A percentile compares a stretch with the other conserved stretches of the same genome.
These are phyloP conservation scores for Solanum tarapatanum DNA, from an alignment of 257 asterid genomes.

Conservation along the genomic window DNA sequence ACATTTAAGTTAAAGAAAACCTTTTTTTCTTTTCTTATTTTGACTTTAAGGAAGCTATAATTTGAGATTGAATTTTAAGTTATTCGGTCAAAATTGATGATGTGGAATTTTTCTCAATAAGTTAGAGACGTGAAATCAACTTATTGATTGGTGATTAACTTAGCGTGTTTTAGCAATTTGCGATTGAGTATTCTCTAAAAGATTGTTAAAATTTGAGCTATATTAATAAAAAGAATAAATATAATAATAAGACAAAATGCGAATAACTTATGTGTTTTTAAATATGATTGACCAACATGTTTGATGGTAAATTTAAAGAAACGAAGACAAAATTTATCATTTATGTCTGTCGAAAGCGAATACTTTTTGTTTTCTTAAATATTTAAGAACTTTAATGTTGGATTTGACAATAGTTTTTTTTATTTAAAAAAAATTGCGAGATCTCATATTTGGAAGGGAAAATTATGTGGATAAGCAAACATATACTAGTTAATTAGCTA, in stretches of 20 bases:
- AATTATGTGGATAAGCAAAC: too few relatives aligned
- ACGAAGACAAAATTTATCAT: background rate
- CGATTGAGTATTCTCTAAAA: background rate
- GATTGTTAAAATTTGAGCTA: background rate
- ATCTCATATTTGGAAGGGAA: too few relatives aligned
- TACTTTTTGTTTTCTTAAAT: background rate
- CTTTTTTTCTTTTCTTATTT: background rate
- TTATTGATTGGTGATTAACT: background rate
- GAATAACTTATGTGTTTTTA: too few relatives aligned
- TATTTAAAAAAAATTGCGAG: background rate
- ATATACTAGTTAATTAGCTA: too few relatives aligned
- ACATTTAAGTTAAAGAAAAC: too few relatives aligned
- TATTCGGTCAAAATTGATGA: background rate
- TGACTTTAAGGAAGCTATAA: background rate
- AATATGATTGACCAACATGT: background rate
- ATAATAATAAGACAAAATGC: background rate
- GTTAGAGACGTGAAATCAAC: background rate
- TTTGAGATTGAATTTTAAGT: background rate
- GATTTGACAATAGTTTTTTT: background rate
- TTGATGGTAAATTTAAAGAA: background rate
- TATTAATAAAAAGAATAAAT: background rate
- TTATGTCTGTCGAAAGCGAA: background rate
- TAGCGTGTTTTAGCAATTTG: background rate
- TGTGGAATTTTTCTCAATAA: background rate
- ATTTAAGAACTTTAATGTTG: background rate